Conservation (phyloP, 768 basidiomycete species). For the Gelatoporia subvermispora region DNA sequence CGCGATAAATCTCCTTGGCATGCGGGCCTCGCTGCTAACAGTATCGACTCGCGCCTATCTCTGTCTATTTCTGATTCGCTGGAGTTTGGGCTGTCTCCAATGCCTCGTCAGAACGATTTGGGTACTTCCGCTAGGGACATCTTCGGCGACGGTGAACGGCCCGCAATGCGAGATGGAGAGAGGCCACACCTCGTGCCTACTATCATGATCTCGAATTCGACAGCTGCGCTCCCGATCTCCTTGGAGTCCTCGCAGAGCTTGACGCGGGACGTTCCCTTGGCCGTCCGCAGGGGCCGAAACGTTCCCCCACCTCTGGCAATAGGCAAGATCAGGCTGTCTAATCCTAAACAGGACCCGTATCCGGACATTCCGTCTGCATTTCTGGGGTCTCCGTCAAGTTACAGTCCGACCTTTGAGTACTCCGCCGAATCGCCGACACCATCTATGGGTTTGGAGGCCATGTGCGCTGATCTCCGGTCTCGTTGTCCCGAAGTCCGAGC, state of each 20-base stretch:
- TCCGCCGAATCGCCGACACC: slow-evolving; percentile 4
- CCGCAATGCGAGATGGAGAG: neutral
- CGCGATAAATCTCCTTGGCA: neutral
- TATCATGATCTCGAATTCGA: slow-evolving; percentile 30
- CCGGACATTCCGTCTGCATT: slow-evolving; percentile 41
- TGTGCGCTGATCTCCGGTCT: slow-evolving; percentile 31
- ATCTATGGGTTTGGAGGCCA: slow-evolving; percentile 29
- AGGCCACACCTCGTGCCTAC: slow-evolving; percentile 18
- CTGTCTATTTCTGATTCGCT: neutral
- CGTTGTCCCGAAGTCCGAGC: slow-evolving; percentile 26
- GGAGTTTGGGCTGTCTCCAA: neutral
- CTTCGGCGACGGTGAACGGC: neutral
- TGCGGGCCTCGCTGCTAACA: neutral
- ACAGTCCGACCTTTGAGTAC: slow-evolving; percentile 26
- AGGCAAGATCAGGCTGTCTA: slow-evolving; percentile 4
- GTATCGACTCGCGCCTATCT: neutral
- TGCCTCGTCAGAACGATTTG: neutral
- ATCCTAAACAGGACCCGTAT: slow-evolving; percentile 24
- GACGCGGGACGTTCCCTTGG: slow-evolving; percentile 23
- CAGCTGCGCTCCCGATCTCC: slow-evolving; percentile 19
- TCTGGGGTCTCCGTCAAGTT: slow-evolving; percentile 30
- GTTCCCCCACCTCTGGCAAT: slow-evolving; percentile 26
- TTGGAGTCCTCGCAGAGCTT: slow-evolving; percentile 24
- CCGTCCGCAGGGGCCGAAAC: slow-evolving; percentile 35
- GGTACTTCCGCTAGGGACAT: neutral